phyloP scores from a whole-genome alignment of 768 basidiomycete genomes.

The Tricholoma terreum region DNA sequence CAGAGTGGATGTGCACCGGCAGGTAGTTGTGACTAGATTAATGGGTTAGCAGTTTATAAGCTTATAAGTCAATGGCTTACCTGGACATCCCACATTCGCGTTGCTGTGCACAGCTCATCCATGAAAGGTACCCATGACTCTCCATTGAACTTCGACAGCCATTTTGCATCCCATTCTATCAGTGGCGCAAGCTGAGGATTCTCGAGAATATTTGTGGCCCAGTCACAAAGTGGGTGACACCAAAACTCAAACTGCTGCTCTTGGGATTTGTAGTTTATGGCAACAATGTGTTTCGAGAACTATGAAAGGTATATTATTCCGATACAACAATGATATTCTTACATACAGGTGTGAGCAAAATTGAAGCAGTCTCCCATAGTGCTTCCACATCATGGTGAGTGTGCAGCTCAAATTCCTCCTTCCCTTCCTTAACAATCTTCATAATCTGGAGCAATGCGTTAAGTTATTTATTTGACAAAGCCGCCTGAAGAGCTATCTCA shows the following conservation, averaged over 20 bases:
- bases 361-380: conserved; percentile 1
- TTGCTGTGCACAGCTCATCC: conserved; percentile 15
- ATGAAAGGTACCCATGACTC: conserved; percentile 3
- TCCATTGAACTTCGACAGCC: conserved; percentile 3
- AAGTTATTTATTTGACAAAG: not conserved
- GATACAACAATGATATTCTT: not conserved
- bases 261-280: conserved; percentile 5
- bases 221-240: conserved; percentile 11
- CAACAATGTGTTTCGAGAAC: conserved; percentile 1
- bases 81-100: conserved; percentile 7
- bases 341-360: not conserved
- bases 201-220: conserved; percentile 11
- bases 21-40: conserved; percentile 13
- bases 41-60: too few species aligned
- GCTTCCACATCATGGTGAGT: not conserved
- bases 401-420: not conserved
- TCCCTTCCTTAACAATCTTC: not conserved
- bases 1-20: conserved; percentile 22
- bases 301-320: not conserved
- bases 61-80: conserved; percentile 1
- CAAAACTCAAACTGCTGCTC: conserved; percentile 5
- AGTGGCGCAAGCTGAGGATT: conserved; percentile 4
- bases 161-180: conserved; percentile 17
- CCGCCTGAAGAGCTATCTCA: conserved; percentile 3
- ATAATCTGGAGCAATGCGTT: conserved; percentile 3